Evolutionary conservation across 2,329 filamentous ascomycete genomes (phyloP).

Genomic region (Apiospora rasikravindrae): DNA sequence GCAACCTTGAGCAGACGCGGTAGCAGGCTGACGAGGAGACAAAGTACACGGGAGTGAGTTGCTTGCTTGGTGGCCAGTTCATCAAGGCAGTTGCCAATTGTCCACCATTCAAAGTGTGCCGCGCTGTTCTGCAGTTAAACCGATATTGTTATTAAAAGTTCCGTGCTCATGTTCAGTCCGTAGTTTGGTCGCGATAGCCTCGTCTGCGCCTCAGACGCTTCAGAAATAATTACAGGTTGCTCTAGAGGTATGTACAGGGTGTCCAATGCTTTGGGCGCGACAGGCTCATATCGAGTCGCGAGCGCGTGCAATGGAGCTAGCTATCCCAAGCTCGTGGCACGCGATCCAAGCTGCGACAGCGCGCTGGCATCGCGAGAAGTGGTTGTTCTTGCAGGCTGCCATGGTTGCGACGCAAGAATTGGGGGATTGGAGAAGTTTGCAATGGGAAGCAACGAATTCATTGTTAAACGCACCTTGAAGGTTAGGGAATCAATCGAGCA

Average conservation of each 20-base stretch:
- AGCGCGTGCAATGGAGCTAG: constrained; percentile 4
- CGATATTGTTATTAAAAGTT: constrained; percentile 17
- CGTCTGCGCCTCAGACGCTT: not conserved
- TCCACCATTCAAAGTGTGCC: constrained; percentile 8
- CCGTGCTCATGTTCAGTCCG: not conserved
- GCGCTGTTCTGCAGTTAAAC: constrained; percentile 10
- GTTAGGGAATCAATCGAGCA: constrained; percentile 20
- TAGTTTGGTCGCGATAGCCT: not conserved
- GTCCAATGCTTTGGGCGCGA: not conserved
- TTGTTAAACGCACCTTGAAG: constrained; percentile 24
- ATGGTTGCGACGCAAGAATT: constrained; percentile 1
- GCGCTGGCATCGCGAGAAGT: not conserved
- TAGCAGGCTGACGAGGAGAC: not conserved
- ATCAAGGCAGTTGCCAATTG: not conserved
- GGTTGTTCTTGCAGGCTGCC: not conserved
- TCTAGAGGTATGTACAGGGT: constrained; percentile 2
- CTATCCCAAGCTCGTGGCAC: constrained; percentile 1
- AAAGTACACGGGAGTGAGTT: not conserved
- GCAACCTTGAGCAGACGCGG: not conserved
- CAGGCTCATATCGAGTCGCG: constrained; percentile 4
- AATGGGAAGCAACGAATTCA: constrained; percentile 8
- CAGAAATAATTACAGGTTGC: constrained; percentile 3
- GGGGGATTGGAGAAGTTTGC: not conserved
- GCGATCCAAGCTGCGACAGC: not conserved
- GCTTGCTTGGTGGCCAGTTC: constrained; percentile 9